Conservation (phyloP, 176 grass and related monocot species). For the Oryza glaberrima region DNA sequence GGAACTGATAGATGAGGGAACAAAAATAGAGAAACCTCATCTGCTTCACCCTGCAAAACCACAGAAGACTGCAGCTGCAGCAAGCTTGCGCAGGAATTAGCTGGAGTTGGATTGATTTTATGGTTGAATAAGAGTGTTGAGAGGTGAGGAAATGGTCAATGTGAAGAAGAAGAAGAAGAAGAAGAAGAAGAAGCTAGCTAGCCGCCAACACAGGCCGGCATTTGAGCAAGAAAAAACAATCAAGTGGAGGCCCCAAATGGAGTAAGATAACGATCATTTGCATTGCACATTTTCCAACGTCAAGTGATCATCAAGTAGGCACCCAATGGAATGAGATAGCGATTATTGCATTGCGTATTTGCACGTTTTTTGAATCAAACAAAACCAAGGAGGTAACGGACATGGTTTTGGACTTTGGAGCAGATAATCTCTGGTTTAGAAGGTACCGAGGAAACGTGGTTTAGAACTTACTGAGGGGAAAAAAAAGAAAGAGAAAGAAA, state of each 20-base stretch:
- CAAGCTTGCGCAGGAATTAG: background rate
- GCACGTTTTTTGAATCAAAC: background rate
- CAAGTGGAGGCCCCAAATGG: too few species aligned
- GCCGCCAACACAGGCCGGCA: background rate
- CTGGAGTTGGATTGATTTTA: background rate
- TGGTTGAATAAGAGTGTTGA: background rate
- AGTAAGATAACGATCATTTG: too few species aligned
- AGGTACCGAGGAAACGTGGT: background rate
- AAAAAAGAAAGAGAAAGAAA: background rate
- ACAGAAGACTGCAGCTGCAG: background rate
- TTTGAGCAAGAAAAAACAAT: background rate
- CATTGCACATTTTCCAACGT: background rate
- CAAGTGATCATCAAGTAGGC: background rate
- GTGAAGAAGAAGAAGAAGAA: too few species aligned
- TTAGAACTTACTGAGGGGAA: background rate
- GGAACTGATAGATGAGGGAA: too few species aligned
- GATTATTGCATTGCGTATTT: background rate
- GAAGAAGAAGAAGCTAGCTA: background rate
- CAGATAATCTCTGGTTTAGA: background rate
- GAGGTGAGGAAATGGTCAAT: background rate
- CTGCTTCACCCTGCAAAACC: background rate
- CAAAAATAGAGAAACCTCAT: background rate
- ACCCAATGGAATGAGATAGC: background rate
- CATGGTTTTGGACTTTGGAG: conserved; percentile 8
- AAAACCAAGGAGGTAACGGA: background rate